Conservation (phyloP, 2,329 filamentous ascomycete species). For the Neopestalotiopsis sp. region DNA sequence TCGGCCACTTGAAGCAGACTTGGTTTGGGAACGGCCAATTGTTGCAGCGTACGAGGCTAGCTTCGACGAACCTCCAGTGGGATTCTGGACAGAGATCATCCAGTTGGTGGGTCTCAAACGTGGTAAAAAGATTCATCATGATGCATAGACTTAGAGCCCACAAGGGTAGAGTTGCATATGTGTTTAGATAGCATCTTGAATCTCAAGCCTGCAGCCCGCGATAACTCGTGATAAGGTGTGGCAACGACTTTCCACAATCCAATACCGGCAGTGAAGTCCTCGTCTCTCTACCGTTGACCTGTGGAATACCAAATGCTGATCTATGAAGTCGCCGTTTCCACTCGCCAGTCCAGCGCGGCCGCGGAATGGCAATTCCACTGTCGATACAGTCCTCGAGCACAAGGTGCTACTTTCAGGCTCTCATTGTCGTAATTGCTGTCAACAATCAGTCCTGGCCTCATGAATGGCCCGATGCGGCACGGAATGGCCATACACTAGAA, state of each 20-base stretch:
- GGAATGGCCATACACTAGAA: no score
- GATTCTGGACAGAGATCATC: slow-evolving; percentile 22
- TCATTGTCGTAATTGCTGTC: no score
- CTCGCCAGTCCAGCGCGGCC: neutral
- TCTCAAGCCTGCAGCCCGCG: slow-evolving; percentile 12
- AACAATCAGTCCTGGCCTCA: no score
- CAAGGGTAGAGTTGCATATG: no score
- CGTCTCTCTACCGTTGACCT: no score
- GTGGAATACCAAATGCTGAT: neutral
- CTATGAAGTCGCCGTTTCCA: neutral
- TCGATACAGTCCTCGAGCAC: neutral
- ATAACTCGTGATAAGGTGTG: slow-evolving; percentile 3
- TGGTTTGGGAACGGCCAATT: slow-evolving; percentile 59
- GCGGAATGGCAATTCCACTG: slow-evolving; percentile 1
- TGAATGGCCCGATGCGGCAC: no score
- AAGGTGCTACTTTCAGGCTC: neutral
- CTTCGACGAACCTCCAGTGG: slow-evolving; percentile 18
- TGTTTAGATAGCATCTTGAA: neutral
- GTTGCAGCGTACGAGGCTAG: slow-evolving; percentile 54
- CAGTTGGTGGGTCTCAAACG: slow-evolving; percentile 13
- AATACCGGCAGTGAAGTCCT: neutral
- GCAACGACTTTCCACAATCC: neutral
- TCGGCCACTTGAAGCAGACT: slow-evolving; percentile 56
- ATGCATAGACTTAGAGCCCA: neutral
- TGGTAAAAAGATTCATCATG: neutral